Evolutionary conservation across 2,329 filamentous ascomycete genomes (phyloP).

Genomic region (Davidsoniella neocaledoniae): DNA sequence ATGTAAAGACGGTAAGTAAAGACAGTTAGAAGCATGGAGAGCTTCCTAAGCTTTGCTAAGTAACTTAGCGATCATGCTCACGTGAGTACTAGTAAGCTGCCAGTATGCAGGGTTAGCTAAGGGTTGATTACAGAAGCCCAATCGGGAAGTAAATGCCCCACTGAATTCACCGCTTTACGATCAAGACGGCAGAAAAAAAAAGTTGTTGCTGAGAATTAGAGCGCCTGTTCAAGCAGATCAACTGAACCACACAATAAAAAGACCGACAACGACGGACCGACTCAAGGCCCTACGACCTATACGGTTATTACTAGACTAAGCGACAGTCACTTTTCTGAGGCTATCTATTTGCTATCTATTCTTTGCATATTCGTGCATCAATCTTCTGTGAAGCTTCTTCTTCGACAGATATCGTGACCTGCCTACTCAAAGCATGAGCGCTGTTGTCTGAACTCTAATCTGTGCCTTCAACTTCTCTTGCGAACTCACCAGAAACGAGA

Average conservation of each 20-base stretch:
- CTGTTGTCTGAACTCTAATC: neutral
- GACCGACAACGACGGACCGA: neutral
- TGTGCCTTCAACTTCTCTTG: neutral
- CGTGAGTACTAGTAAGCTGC: too few species aligned
- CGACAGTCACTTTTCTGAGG: neutral
- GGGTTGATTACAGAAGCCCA: neutral
- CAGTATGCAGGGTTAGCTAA: too few species aligned
- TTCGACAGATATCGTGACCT: neutral
- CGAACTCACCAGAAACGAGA: neutral
- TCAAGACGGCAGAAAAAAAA: conserved; percentile 12
- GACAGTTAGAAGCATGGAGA: too few species aligned
- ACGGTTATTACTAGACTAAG: neutral
- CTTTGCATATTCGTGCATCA: neutral
- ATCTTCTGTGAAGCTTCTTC: too few species aligned
- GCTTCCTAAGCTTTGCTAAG: too few species aligned
- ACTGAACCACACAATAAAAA: neutral
- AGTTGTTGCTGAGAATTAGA: conserved; percentile 7
- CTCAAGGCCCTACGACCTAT: neutral
- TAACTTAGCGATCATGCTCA: too few species aligned
- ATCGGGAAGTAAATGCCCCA: conserved; percentile 3
- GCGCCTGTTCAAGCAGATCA: neutral
- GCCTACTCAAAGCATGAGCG: conserved; percentile 1
- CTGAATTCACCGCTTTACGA: conserved; percentile 7
- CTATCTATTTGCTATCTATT: neutral
- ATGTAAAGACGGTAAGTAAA: too few species aligned